phyloP scores from a whole-genome alignment of 257 asterid genomes.

The Nicotiana paniculata region DNA sequence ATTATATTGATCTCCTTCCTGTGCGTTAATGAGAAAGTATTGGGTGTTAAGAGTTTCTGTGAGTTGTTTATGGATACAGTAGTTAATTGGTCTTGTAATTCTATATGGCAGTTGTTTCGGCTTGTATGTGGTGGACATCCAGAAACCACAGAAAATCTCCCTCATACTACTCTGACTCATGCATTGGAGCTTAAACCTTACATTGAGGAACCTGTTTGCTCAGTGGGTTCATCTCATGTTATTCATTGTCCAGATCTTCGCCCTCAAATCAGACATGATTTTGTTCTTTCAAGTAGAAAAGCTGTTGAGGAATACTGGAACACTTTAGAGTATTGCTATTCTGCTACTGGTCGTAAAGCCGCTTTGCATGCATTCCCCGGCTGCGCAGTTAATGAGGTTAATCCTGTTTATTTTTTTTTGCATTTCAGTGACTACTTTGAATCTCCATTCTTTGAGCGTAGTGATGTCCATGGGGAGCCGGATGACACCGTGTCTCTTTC shows the following conservation, averaged over 20 bases:
- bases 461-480: not conserved
- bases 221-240: slow-evolving; percentile 35
- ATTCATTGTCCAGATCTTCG: slow-evolving; percentile 66
- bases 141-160: slow-evolving; percentile 46
- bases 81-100: slow-evolving; percentile 22
- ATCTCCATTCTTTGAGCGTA: slow-evolving; percentile 5
- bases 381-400: slow-evolving; percentile 81
- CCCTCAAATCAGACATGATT: slow-evolving; percentile 90
- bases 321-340: slow-evolving; percentile 85
- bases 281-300: slow-evolving; percentile 70
- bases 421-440: not conserved
- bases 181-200: slow-evolving; percentile 90
- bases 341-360: slow-evolving; percentile 67
- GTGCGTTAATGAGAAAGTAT: not conserved
- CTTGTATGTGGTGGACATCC: slow-evolving; percentile 49
- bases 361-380: slow-evolving; percentile 97
- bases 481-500: not conserved
- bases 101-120: slow-evolving; percentile 70
- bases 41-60: not conserved
- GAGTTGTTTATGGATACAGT: slow-evolving; percentile 7
- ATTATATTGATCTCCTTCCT: not conserved
- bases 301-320: slow-evolving; percentile 91
- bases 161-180: slow-evolving; percentile 57
- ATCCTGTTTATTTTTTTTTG: slow-evolving; percentile 1
- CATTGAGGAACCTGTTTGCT: slow-evolving; percentile 82